phyloP scores from a whole-genome alignment of 2,329 filamentous ascomycete species.

The Epicoccum sorghinum region DNA sequence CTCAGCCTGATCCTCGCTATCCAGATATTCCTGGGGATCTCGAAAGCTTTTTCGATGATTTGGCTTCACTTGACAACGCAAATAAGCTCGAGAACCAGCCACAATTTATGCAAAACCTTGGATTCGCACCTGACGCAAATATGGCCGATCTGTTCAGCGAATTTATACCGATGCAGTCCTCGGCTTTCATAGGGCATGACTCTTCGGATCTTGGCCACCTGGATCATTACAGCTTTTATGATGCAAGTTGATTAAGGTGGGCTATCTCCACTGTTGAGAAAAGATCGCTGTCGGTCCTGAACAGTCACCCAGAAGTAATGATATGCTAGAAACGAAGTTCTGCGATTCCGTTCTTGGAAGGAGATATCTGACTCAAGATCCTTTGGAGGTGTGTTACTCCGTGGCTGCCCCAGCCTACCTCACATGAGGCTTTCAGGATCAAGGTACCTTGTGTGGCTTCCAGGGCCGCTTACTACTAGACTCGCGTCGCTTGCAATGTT shows the following conservation, averaged over 20 bases:
- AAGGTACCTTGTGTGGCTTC: background rate
- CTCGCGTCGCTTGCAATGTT: background rate
- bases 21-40: constrained; percentile 50
- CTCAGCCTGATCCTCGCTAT: constrained; percentile 33
- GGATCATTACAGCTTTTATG: constrained; percentile 37
- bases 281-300: no score
- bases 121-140: constrained; percentile 67
- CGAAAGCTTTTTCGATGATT: constrained; percentile 63
- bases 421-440: background rate
- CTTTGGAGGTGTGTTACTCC: background rate
- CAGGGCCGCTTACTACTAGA: background rate
- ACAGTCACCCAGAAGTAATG: background rate
- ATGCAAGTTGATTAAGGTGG: constrained; percentile 22
- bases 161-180: constrained; percentile 47
- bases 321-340: background rate
- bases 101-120: constrained; percentile 71
- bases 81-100: constrained; percentile 62
- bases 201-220: constrained; percentile 24
- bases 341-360: no score
- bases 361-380: no score
- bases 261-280: no score
- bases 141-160: constrained; percentile 60
- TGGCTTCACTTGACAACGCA: constrained; percentile 62
- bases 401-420: background rate
- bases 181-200: constrained; percentile 38